Conservation (phyloP, 805 yeast genomes). For the Saitoella complicata region DNA sequence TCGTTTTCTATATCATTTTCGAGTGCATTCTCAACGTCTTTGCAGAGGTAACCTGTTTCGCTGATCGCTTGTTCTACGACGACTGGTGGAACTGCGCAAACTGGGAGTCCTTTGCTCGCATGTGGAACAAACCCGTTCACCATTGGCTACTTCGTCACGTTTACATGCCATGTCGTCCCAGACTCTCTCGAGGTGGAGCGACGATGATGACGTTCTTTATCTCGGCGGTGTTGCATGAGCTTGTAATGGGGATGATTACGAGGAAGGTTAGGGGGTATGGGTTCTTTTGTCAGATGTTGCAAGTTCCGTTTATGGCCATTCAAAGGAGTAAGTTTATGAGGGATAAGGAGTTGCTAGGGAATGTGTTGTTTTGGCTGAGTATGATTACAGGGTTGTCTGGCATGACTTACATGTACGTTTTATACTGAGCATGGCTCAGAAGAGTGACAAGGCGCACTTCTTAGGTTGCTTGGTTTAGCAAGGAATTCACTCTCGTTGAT, state of each 20-base stretch:
- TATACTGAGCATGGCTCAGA: background rate
- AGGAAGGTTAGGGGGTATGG: conserved; percentile 1
- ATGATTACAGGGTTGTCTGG: conserved; percentile 1
- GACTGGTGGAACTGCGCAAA: conserved; percentile 5
- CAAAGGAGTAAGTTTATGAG: conserved; percentile 1
- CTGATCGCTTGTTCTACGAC: conserved; percentile 4
- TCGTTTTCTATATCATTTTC: conserved; percentile 5
- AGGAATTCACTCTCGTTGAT: too few species aligned
- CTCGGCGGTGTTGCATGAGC: conserved; percentile 4
- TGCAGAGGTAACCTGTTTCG: conserved; percentile 5
- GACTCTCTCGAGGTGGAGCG: conserved; percentile 1
- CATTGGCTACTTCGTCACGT: conserved; percentile 5
- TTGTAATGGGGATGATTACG: conserved; percentile 1
- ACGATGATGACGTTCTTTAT: conserved; percentile 2
- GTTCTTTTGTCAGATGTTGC: conserved; percentile 2
- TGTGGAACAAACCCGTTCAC: conserved; percentile 6
- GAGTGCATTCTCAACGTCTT: conserved; percentile 3
- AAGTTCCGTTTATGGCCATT: conserved; percentile 2
- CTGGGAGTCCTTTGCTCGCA: conserved; percentile 3
- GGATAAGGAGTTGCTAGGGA: conserved; percentile 1
- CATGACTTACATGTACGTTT: conserved; percentile 1
- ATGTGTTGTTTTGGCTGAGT: conserved; percentile 3
- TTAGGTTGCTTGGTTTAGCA: too few species aligned
- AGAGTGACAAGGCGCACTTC: too few species aligned
- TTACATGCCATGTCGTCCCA: conserved; percentile 1